Base-by-base conservation (phyloP, 1,284 basidiomycete species). In the Puccinia triticina region DNA sequence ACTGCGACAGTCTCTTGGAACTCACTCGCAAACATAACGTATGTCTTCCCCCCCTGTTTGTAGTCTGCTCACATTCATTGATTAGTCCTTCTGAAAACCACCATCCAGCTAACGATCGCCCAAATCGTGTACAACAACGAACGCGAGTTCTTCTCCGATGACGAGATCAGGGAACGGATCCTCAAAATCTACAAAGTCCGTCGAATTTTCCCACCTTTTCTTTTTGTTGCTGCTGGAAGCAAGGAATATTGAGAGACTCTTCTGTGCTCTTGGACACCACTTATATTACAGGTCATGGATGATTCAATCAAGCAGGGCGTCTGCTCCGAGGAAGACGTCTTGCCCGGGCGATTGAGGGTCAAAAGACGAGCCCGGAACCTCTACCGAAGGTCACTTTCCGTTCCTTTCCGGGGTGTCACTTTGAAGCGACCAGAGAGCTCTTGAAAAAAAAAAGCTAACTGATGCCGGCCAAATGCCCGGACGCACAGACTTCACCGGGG, bases 61-160 rank as follows among this genome's bases (percentile, higher is more conserved):
- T 5, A 26, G 34, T 23, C 12, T 43, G 40, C 23, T 11, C 48
- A 5, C 48, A 5, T 69, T 81, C 67, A 76, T n/a, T n/a, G 82
- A 34, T 16, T 48, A 82, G 83, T 57, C 72, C 48, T 79, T 83
- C 82, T 78, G 34, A 32, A 3, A 78, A 37, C 83, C 76, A 82
- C 85, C 61, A 40, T 43, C 55, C 37, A 95, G 93, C 90, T 95
- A 89, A 95, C 94, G 0, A 96, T 96, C 84, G 94, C 94, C 8
- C 94, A 96, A 88, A 93, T 97, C 69, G 94, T 98, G 1, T 95
- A 94, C 88, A 94, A 98, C 87, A 98, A 98, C 85, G 96, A 98
- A 87, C 90, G 92, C 83, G 91, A 90, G 91, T 94, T 93, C 69
- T 90, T 92, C 82, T 90, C 90, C 2, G 91, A 93, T 71, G 90